phyloP scores from a whole-genome alignment of 106 monocot species.

The Chionographis japonica region DNA sequence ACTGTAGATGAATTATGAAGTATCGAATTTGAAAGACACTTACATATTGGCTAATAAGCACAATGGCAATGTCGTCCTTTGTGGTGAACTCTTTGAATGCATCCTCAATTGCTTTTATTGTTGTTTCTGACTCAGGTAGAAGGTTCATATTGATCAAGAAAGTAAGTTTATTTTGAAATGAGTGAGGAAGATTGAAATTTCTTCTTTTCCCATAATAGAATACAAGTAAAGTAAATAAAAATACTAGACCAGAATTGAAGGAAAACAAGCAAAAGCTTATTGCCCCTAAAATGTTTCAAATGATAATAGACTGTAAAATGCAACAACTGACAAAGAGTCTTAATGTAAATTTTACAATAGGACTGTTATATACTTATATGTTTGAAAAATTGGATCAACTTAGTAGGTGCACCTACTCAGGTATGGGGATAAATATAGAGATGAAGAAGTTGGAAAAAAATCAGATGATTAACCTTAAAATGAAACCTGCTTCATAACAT shows the following conservation, averaged over 20 bases:
- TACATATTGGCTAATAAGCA: constrained; percentile 95
- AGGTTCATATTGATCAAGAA: neutral
- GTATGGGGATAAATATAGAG: too few species aligned
- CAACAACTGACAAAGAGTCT: too few species aligned
- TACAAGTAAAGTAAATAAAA: neutral
- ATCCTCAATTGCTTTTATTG: constrained; percentile 88
- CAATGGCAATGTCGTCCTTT: constrained; percentile 91
- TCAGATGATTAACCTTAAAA: too few species aligned
- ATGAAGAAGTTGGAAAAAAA: too few species aligned
- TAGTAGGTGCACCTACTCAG: too few species aligned
- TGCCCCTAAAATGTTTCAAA: too few species aligned
- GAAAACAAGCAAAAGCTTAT: neutral
- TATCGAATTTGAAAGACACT: constrained; percentile 12
- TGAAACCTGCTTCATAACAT: too few species aligned
- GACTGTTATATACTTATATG: too few species aligned
- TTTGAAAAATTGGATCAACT: too few species aligned
- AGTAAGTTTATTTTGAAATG: neutral
- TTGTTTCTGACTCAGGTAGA: constrained; percentile 52
- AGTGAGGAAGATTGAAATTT: neutral
- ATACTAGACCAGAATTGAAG: neutral
- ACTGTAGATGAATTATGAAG: neutral
- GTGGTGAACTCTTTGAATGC: constrained; percentile 93
- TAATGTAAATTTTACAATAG: too few species aligned
- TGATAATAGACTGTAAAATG: too few species aligned
- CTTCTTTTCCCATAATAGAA: too few species aligned